These are phyloP conservation scores for Daldinia childiae DNA, from an alignment of 495 filamentous ascomycete genomes.

Conservation along the genomic window DNA sequence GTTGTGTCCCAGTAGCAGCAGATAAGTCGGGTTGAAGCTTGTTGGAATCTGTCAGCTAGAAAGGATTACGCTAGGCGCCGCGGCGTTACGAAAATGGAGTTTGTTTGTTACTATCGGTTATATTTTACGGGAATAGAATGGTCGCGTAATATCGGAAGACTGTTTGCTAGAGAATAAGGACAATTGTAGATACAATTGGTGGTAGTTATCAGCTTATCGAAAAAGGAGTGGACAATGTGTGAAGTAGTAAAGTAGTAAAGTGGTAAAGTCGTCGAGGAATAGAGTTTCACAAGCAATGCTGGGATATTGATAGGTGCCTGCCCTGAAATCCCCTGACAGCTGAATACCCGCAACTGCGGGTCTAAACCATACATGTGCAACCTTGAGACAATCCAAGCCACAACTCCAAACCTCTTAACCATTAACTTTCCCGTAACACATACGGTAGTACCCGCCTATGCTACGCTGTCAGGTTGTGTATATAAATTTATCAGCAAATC, in stretches of 20 bases:
- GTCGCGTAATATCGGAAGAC: background rate
- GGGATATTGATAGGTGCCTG: constrained; percentile 19
- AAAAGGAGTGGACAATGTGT: constrained; percentile 13
- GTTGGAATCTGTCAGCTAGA: constrained; percentile 18
- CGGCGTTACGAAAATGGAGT: constrained; percentile 5
- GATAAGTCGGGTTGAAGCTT: constrained; percentile 5
- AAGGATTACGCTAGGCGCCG: constrained; percentile 32
- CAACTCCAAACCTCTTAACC: background rate
- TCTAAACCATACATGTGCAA: background rate
- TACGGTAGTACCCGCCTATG: background rate
- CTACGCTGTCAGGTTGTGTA: background rate
- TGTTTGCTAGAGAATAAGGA: background rate
- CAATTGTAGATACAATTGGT: constrained; percentile 17
- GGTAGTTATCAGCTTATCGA: constrained; percentile 14
- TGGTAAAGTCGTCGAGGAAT: constrained; percentile 20
- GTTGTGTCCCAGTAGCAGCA: constrained; percentile 25
- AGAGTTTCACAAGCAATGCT: constrained; percentile 33
- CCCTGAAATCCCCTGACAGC: constrained; percentile 21
- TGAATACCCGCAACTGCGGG: constrained; percentile 10
- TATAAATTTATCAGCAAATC: background rate
- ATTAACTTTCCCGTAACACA: background rate
- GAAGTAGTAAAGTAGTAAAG: background rate
- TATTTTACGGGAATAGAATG: constrained; percentile 2
- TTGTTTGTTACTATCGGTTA: constrained; percentile 22
- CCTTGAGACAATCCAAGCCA: background rate